phyloP scores from a whole-genome alignment of 2,329 filamentous ascomycete genomes.

The Hypoxylon rubiginosum region DNA sequence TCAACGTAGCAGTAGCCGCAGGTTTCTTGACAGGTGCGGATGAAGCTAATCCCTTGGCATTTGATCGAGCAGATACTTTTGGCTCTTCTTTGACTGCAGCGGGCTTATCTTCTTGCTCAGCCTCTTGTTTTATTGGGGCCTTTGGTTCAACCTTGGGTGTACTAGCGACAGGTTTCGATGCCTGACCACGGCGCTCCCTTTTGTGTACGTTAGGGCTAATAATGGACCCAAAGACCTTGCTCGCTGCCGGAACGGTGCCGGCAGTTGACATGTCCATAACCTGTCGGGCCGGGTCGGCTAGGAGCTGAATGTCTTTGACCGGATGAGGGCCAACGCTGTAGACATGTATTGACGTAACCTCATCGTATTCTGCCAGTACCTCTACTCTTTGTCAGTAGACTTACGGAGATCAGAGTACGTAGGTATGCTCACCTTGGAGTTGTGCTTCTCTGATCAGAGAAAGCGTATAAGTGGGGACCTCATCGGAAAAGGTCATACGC shows the following conservation, averaged over 20 bases:
- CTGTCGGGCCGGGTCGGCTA: slow-evolving; percentile 78
- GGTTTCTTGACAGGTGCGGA: slow-evolving; percentile 59
- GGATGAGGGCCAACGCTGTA: slow-evolving; percentile 84
- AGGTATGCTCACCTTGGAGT: slow-evolving; percentile 65
- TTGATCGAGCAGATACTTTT: slow-evolving; percentile 47
- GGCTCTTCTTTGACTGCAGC: slow-evolving; percentile 56
- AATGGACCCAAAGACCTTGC: slow-evolving; percentile 79
- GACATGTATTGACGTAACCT: slow-evolving; percentile 84
- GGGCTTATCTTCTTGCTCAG: slow-evolving; percentile 56
- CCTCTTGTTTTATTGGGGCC: slow-evolving; percentile 52
- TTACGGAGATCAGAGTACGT: not conserved
- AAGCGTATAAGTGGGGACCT: slow-evolving; percentile 69
- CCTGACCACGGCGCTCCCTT: slow-evolving; percentile 59
- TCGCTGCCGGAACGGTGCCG: slow-evolving; percentile 71
- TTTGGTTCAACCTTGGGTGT: slow-evolving; percentile 50
- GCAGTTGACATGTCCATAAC: slow-evolving; percentile 67
- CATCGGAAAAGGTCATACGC: slow-evolving; percentile 58
- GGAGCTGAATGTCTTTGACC: slow-evolving; percentile 76
- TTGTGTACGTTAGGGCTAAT: slow-evolving; percentile 75
- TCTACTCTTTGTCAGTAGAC: slow-evolving; percentile 61
- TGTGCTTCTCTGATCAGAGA: slow-evolving; percentile 79
- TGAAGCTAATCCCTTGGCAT: slow-evolving; percentile 45
- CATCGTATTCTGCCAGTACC: slow-evolving; percentile 75
- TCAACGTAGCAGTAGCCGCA: slow-evolving; percentile 56
- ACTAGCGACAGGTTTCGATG: slow-evolving; percentile 46